Evolutionary conservation across 2,329 filamentous ascomycete genomes (phyloP).

Genomic region (Colletotrichum shisoi): DNA sequence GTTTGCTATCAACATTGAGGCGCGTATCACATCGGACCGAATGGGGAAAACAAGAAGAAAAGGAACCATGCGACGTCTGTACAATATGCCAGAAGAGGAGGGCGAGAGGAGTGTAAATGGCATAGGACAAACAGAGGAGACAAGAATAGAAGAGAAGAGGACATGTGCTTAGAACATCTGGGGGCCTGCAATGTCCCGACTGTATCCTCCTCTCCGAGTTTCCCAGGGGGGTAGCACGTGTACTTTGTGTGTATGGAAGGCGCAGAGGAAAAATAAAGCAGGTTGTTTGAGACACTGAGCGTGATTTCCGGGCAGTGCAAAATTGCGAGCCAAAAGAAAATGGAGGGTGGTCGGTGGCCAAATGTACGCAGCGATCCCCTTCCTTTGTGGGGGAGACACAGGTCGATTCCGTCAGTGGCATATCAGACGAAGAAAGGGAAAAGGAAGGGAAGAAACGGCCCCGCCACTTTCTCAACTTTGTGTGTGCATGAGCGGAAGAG

Average conservation of each 20-base stretch:
- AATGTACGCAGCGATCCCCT: neutral
- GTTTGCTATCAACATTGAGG: neutral
- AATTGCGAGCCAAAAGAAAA: too few species aligned
- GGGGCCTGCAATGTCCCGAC: neutral
- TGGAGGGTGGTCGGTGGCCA: neutral
- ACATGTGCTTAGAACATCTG: neutral
- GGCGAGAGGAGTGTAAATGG: neutral
- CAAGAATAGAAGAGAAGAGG: neutral
- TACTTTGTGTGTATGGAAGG: neutral
- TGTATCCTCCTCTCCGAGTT: too few species aligned
- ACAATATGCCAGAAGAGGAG: neutral
- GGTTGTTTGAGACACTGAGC: neutral
- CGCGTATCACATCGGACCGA: neutral
- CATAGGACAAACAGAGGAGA: neutral
- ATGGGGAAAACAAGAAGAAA: neutral
- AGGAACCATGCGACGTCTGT: neutral
- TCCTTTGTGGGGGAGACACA: neutral
- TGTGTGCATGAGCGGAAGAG: conserved; percentile 16
- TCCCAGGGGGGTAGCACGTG: neutral
- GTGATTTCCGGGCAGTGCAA: neutral
- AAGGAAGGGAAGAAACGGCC: neutral
- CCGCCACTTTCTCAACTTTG: neutral
- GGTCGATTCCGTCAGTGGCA: neutral
- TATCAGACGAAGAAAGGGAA: conserved; percentile 20
- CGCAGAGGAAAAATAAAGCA: neutral